Evolutionary conservation across 257 asterid species (phyloP).

Genomic region (Ophiorrhiza pumila): DNA sequence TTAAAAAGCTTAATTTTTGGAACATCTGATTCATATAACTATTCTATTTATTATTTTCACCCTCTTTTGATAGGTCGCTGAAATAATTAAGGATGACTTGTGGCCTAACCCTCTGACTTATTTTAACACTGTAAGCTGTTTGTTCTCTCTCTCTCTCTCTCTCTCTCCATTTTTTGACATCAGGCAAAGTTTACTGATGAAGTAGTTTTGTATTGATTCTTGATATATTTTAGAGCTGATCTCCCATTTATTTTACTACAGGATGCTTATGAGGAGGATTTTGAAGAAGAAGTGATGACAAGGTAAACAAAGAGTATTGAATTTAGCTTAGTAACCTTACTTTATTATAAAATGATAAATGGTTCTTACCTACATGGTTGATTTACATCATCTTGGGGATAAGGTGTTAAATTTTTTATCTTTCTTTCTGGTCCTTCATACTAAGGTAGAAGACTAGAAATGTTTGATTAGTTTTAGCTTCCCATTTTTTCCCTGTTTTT

Average conservation of each 20-base stretch:
- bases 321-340: not conserved
- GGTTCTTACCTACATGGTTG: not conserved
- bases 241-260: not conserved
- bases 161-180: not conserved
- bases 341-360: too few species aligned
- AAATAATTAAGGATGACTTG: too few species aligned
- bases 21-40: not conserved
- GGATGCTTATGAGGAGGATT: conserved; percentile 41
- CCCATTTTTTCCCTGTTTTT: too few species aligned
- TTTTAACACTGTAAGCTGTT: conserved; percentile 34
- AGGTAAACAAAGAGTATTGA: too few species aligned
- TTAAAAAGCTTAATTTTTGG: too few species aligned
- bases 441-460: too few species aligned
- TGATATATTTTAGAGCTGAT: not conserved
- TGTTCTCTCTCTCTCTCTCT: not conserved
- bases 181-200: not conserved
- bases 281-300: conserved; percentile 34
- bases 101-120: conserved; percentile 59
- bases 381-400: not conserved
- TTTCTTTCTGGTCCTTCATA: not conserved
- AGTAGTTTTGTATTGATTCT: not conserved
- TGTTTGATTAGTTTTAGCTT: too few species aligned
- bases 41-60: not conserved
- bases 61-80: conserved; percentile 38
- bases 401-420: not conserved